phyloP scores from a whole-genome alignment of 345 rosid species.

The Erodium maritimum region DNA sequence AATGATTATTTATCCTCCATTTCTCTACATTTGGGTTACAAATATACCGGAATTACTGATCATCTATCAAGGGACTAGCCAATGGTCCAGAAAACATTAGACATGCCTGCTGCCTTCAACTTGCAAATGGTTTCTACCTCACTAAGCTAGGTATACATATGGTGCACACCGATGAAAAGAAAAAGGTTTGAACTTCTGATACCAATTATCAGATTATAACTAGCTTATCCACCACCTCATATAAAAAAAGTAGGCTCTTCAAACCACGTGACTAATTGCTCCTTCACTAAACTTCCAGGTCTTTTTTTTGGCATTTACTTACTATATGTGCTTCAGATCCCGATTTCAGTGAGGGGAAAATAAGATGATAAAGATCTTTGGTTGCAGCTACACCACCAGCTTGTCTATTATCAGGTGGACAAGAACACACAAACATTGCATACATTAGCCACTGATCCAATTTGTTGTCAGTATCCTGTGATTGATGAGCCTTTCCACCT shows the following conservation, averaged over 20 bases:
- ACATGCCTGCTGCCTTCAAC: background rate
- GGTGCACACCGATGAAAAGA: no score
- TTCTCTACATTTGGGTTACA: background rate
- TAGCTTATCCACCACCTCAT: background rate
- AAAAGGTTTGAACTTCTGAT: no score
- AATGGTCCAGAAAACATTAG: background rate
- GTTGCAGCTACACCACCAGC: constrained; percentile 66
- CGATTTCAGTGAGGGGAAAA: constrained; percentile 77
- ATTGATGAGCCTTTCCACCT: constrained; percentile 85
- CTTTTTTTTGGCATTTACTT: constrained; percentile 19
- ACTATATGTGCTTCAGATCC: constrained; percentile 81
- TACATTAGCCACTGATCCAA: constrained; percentile 98
- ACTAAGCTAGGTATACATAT: background rate
- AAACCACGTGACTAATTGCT: background rate
- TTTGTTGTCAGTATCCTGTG: constrained; percentile 85
- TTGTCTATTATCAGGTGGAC: constrained; percentile 82
- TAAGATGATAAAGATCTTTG: constrained; percentile 81
- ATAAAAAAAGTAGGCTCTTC: background rate
- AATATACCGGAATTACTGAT: background rate
- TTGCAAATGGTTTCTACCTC: background rate
- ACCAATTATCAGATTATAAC: background rate
- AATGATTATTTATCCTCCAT: background rate
- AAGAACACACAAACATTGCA: constrained; percentile 90
- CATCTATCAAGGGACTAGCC: background rate
- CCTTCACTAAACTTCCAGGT: background rate